Conservation (phyloP, 2,329 filamentous ascomycete species). For the Microcyclospora pomicola region DNA sequence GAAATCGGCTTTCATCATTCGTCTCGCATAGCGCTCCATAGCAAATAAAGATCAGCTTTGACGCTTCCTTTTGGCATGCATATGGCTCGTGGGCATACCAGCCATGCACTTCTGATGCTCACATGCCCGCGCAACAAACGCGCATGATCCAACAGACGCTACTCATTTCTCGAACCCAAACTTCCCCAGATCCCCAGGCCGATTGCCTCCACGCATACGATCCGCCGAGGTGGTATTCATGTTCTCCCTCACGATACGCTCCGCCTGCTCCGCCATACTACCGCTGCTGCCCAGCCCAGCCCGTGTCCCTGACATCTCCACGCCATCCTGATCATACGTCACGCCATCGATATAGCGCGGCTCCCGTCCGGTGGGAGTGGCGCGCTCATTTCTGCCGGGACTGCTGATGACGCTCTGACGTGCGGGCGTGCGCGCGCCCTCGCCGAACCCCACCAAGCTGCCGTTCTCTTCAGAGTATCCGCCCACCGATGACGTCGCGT, state of each 20-base stretch:
- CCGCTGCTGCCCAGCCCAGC: slow-evolving; percentile 5
- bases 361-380: slow-evolving; percentile 24
- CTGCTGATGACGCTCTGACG: slow-evolving; percentile 59
- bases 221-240: slow-evolving; percentile 32
- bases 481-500: slow-evolving; percentile 46
- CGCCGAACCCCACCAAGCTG: slow-evolving; percentile 80
- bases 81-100: too few relatives aligned
- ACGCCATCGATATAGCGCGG: slow-evolving; percentile 33
- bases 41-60: too few relatives aligned
- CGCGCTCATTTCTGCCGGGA: slow-evolving; percentile 31
- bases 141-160: background rate
- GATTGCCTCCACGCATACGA: slow-evolving; percentile 29
- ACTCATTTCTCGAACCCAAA: slow-evolving; percentile 45
- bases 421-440: slow-evolving; percentile 55
- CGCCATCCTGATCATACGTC: slow-evolving; percentile 29
- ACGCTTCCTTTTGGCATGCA: too few relatives aligned
- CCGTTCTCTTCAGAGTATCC: slow-evolving; percentile 78
- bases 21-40: too few relatives aligned
- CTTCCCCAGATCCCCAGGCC: slow-evolving; percentile 35
- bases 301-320: slow-evolving; percentile 22
- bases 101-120: too few relatives aligned
- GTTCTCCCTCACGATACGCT: slow-evolving; percentile 49
- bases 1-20: too few relatives aligned
- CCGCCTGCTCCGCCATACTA: slow-evolving; percentile 40
- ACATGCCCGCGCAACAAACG: too few relatives aligned